Evolutionary conservation across 257 asterid genomes (phyloP).

Genomic region (Verbascum thapsus): DNA sequence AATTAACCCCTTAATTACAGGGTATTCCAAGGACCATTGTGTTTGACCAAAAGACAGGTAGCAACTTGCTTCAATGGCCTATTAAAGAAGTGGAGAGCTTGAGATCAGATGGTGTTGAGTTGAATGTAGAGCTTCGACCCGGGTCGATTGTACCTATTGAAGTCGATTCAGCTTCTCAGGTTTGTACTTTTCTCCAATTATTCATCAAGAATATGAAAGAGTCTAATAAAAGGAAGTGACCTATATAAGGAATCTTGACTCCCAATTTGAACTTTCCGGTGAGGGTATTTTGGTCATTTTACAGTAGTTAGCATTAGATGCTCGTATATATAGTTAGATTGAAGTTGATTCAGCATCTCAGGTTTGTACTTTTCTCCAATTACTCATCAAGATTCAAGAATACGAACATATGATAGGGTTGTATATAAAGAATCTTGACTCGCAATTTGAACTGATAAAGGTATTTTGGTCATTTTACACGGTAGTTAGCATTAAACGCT

Average conservation of each 20-base stretch:
- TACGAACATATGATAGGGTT: too few species aligned
- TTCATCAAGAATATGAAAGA: neutral
- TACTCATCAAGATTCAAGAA: neutral
- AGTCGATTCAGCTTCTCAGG: slow-evolving; percentile 62
- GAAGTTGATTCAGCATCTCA: slow-evolving; percentile 51
- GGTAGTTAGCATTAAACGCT: too few species aligned
- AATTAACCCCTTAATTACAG: slow-evolving; percentile 25
- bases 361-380: slow-evolving; percentile 34
- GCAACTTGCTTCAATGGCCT: slow-evolving; percentile 64
- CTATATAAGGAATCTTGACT: too few species aligned
- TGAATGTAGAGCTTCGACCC: slow-evolving; percentile 58
- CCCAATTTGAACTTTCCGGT: too few species aligned
- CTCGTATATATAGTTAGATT: too few species aligned
- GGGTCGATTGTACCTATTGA: slow-evolving; percentile 58
- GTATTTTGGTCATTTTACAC: too few species aligned
- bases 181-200: slow-evolving; percentile 6
- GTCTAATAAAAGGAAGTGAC: too few species aligned
- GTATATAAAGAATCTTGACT: too few species aligned
- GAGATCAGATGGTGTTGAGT: slow-evolving; percentile 37
- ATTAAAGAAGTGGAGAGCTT: slow-evolving; percentile 56
- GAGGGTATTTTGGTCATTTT: too few species aligned
- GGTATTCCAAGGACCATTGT: slow-evolving; percentile 56
- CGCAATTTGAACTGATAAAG: too few species aligned
- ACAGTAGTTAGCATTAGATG: too few species aligned
- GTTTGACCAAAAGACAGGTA: slow-evolving; percentile 50